phyloP scores from a whole-genome alignment of 345 rosid genomes.

The Gossypium longicalyx region DNA sequence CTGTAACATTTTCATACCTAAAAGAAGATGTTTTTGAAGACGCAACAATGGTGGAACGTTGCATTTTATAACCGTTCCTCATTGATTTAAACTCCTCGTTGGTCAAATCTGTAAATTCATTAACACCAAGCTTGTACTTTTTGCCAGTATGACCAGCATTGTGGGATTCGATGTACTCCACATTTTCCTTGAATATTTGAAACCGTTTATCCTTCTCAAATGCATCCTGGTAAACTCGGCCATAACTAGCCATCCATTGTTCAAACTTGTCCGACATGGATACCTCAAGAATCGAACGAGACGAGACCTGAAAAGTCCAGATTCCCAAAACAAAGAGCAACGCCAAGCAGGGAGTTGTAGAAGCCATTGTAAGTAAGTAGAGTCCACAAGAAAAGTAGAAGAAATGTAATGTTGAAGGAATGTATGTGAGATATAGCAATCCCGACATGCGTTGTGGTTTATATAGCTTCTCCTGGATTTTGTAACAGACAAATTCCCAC shows the following conservation, averaged over 20 bases:
- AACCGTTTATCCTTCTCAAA: slow-evolving; percentile 8
- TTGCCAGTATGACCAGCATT: slow-evolving; percentile 5
- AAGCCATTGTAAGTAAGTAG: not conserved
- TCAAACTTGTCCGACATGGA: slow-evolving; percentile 9
- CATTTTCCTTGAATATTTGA: slow-evolving; percentile 17
- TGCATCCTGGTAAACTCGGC: not conserved
- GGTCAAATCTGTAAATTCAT: slow-evolving; percentile 34
- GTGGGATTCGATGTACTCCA: slow-evolving; percentile 9
- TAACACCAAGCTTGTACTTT: slow-evolving; percentile 28
- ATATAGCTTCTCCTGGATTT: not conserved
- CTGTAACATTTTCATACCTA: slow-evolving; percentile 8
- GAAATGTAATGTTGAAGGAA: not conserved
- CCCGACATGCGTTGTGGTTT: not conserved
- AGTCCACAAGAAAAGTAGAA: not conserved
- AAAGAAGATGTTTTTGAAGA: not conserved
- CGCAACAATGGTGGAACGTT: not conserved
- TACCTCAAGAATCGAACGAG: slow-evolving; percentile 14
- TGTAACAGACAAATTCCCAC: not conserved
- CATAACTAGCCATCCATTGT: not conserved
- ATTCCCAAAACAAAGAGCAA: slow-evolving; percentile 13
- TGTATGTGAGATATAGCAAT: not conserved
- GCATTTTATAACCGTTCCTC: slow-evolving; percentile 22
- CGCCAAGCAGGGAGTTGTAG: not conserved
- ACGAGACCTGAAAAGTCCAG: slow-evolving; percentile 9
- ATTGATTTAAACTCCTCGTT: slow-evolving; percentile 32